Evolutionary conservation across 2,329 filamentous ascomycete species (phyloP), one percentile per base, ranked within the genome.

Genomic region (Drechmeria coniospora): DNA sequence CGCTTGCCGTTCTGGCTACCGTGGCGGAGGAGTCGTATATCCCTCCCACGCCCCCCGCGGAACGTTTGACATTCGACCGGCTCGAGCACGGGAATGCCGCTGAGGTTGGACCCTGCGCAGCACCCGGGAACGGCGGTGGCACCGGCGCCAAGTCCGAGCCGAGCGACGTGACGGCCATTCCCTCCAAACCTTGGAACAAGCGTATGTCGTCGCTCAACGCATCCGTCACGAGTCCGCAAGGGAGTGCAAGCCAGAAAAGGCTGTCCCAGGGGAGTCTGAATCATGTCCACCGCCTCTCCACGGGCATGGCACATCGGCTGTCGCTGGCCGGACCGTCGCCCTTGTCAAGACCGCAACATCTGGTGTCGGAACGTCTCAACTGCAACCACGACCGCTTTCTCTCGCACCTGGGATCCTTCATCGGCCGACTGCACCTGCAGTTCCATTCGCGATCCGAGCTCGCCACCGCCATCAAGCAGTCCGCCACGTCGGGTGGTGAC

Each of bases 391-490:
- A 95, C 54, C 72, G 71, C 6, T 93, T 95, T 45, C 60, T 98
- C 29, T 90, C 86, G 6, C 79, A 86, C 45, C 70, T 98, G 28
- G 87, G 82, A 27, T 92, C 83, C 4, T 93, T 95, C 49, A 87
- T 95, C 47, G 90, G 90, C 11, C 65, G 73, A 21, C 66, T 94
- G 31, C 83, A 94, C 51, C 63, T 94, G 34, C 84, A 94, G 49
- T 90, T 86, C n/a, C 78, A 90, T 36, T 90, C 84, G 6, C 78
- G 83, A 7, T 72, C 79, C 1, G 84, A 93, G 48, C 65, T 95
- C 26, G 73, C 84, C 18, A 57, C 75, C 8, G 84, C 81, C 11
- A 87, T 92, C 26, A 77, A 81, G 46, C 77, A 87, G 47, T 82
- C 86, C 7, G 80, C 86, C 8, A 65, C 73, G 6, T 84, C 86